Evolutionary conservation across 768 basidiomycete genomes (phyloP).

Genomic region (Macrolepiota fuliginosa): DNA sequence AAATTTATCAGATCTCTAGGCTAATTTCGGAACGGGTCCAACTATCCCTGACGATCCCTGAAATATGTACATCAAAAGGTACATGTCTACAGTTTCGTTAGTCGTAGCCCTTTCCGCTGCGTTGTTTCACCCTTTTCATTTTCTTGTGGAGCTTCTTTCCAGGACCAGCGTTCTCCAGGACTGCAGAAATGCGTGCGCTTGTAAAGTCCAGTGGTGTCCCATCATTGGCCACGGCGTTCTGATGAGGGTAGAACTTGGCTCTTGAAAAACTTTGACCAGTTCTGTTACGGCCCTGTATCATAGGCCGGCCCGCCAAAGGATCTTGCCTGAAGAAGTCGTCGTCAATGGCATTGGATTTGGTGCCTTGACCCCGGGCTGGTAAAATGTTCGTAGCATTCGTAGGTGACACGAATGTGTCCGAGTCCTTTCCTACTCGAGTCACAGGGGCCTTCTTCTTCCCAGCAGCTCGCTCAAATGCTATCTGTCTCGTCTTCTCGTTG

Average conservation of each 20-base stretch:
- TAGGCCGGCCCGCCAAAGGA: constrained; percentile 54
- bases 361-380: constrained; percentile 33
- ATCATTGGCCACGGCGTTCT: constrained; percentile 75
- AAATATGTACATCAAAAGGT: background rate
- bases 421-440: constrained; percentile 80
- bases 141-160: constrained; percentile 89
- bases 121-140: constrained; percentile 76
- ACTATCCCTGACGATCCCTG: background rate
- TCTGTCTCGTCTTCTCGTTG: constrained; percentile 67
- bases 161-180: constrained; percentile 38
- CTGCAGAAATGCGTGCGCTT: constrained; percentile 39
- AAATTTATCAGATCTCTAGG: background rate
- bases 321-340: constrained; percentile 73
- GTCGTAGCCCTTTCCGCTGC: constrained; percentile 94
- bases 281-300: constrained; percentile 56
- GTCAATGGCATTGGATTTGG: constrained; percentile 72
- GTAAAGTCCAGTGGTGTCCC: constrained; percentile 57
- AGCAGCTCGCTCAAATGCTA: constrained; percentile 53
- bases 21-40: background rate
- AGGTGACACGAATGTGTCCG: constrained; percentile 75
- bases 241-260: constrained; percentile 74
- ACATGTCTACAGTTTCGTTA: constrained; percentile 11
- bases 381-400: constrained; percentile 23
- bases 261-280: constrained; percentile 64
- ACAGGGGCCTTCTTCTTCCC: constrained; percentile 89